A percentile compares a stretch with the other conserved stretches of the same genome.
phyloP scores from a whole-genome alignment of 257 asterid species.

The Gynochthodes officinalis region DNA sequence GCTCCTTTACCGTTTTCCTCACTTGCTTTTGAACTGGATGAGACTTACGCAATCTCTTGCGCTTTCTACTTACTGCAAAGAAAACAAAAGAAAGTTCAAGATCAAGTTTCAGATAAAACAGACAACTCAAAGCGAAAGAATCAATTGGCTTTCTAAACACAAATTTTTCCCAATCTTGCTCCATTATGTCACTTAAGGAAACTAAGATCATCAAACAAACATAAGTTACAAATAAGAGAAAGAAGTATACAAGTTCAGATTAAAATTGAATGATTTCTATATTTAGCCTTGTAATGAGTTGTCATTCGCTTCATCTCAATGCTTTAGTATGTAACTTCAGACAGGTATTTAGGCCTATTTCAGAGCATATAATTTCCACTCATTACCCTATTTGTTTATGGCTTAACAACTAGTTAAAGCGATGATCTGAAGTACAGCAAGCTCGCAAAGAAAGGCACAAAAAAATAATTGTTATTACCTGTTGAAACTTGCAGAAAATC shows the following conservation, averaged over 20 bases:
- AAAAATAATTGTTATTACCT: background rate
- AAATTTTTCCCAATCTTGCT: background rate
- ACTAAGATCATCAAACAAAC: too few species aligned
- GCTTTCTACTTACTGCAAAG: background rate
- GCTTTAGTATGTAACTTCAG: background rate
- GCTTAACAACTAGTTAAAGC: background rate
- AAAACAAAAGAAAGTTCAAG: background rate
- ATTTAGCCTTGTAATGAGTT: background rate
- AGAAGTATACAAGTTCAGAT: background rate
- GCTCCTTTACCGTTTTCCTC: background rate
- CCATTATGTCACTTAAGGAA: background rate
- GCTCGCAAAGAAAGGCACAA: background rate
- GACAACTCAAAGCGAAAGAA: background rate
- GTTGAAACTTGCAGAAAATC: background rate
- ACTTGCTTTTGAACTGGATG: background rate
- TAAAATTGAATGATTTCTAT: too few species aligned
- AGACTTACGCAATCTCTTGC: background rate
- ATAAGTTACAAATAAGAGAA: background rate
- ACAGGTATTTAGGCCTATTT: background rate
- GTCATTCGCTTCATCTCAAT: background rate
- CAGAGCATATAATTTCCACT: background rate
- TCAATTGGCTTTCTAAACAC: background rate
- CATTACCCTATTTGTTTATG: background rate
- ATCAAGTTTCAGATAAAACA: background rate
- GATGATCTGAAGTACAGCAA: background rate